Evolutionary conservation across 768 basidiomycete species (phyloP), one percentile per base, ranked within the genome.

Genomic region (Suillus subluteus): DNA sequence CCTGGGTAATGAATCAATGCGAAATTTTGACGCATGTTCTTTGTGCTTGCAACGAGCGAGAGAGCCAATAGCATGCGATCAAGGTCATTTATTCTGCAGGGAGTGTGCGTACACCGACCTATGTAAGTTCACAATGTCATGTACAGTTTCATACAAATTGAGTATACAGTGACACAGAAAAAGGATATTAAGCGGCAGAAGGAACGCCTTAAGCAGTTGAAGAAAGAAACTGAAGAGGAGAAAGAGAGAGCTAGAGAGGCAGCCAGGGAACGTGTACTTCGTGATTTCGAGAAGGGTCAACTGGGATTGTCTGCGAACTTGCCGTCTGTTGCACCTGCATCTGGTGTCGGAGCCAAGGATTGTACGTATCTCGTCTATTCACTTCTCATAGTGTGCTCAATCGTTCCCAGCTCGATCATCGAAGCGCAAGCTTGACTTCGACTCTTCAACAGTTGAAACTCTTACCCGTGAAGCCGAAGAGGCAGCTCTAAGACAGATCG

Each of bases 61-160:
- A 58, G 91, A 95, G 62, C 95, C 97, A 0, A 82, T 96, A 41
- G 86, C 90, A 13, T 99, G 98, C 73, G 71, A 80, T 26, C 86
- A 92, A 62, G 98, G 98, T 0, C 98, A 99, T 78, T 71, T 99
- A 30, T 99, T 95, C 76, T 99, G 98, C 84, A 94, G 92, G 75
- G 97, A 98, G 79, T 99, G 98, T 72, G 91, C 91, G 32, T 88
- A 96, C 67, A 87, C 91, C 2, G 94, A 96, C 73, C 86, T 97
- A 37, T 76, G 92, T 93, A 80, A 75, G 90, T 80, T 63, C 26
- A 37, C 56, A 62, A 41, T n/a, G 46, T 9, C 64, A 41, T 50
- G 64, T 62, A 65, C 48, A 58, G 40, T 16, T 18, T 56, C 62
- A 63, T 50, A 65, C 72, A 13, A 75, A 62, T 50, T 40, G 58